Evolutionary conservation across 805 yeast genomes (phyloP).

Genomic region (Candida boidinii): DNA sequence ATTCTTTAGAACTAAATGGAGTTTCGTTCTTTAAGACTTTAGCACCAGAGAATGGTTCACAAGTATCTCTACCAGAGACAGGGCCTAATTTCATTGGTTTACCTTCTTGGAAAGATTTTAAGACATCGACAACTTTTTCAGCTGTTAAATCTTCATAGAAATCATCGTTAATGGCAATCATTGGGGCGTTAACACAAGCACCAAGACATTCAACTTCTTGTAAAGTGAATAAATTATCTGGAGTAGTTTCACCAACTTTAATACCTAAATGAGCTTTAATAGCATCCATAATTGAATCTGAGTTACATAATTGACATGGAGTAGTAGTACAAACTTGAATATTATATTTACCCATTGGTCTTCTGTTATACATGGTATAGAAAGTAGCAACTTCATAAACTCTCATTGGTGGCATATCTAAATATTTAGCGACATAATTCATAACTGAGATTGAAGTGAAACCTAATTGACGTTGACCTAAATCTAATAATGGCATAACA

Average conservation of each 20-base stretch:
- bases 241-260: conserved; percentile 71
- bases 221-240: conserved; percentile 67
- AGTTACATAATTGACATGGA: conserved; percentile 79
- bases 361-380: conserved; percentile 84
- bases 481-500: conserved; percentile 76
- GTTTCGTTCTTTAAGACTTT: conserved; percentile 51
- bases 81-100: conserved; percentile 62
- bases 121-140: conserved; percentile 50
- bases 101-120: conserved; percentile 58
- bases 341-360: conserved; percentile 79
- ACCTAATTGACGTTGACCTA: conserved; percentile 83
- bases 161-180: conserved; percentile 79
- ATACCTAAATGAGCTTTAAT: conserved; percentile 51
- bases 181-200: conserved; percentile 88
- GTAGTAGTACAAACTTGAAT: conserved; percentile 85
- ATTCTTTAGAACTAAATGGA: conserved; percentile 60
- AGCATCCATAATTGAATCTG: conserved; percentile 71
- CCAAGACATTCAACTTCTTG: conserved; percentile 90
- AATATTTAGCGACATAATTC: conserved; percentile 80
- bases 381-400: conserved; percentile 89
- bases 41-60: conserved; percentile 72
- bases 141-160: conserved; percentile 75
- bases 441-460: conserved; percentile 80
- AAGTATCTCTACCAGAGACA: conserved; percentile 53
- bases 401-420: conserved; percentile 91